These are phyloP conservation scores for Calonectria pseudoturangicola DNA, from an alignment of 2,329 filamentous ascomycete species.

Conservation along the genomic window DNA sequence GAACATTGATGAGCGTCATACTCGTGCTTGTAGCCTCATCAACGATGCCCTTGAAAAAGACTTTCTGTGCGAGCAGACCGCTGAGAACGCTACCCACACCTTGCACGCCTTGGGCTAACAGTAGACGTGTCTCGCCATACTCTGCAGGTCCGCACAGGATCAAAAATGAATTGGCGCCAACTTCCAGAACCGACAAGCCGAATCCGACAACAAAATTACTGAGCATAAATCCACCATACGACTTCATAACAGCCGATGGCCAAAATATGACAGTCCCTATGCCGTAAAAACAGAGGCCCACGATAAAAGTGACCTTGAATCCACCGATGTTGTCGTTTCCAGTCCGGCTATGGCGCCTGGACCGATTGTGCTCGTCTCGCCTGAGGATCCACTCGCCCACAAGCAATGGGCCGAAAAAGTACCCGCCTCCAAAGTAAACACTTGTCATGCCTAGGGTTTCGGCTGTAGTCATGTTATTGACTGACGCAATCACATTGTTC, in stretches of 20 bases:
- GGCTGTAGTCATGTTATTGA: constrained; percentile 76
- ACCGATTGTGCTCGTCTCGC: constrained; percentile 77
- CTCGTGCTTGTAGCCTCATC: constrained; percentile 52
- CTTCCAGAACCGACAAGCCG: constrained; percentile 85
- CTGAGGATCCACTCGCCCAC: constrained; percentile 83
- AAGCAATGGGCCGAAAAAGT: constrained; percentile 81
- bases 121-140: constrained; percentile 84
- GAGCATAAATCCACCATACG: constrained; percentile 86
- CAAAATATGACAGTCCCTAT: constrained; percentile 89
- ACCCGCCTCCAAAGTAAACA: constrained; percentile 82
- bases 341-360: constrained; percentile 61
- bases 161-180: constrained; percentile 85
- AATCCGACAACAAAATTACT: constrained; percentile 85
- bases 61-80: constrained; percentile 82
- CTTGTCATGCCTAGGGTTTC: constrained; percentile 81
- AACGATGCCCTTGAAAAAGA: constrained; percentile 80
- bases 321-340: constrained; percentile 73
- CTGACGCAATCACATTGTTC: constrained; percentile 80
- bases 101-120: constrained; percentile 85
- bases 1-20: constrained; percentile 80
- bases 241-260: constrained; percentile 84
- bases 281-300: constrained; percentile 84
- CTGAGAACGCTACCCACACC: constrained; percentile 84
- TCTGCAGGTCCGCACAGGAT: constrained; percentile 82
- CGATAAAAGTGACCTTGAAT: constrained; percentile 87